A percentile compares a stretch with the other conserved stretches of the same genome.
These are phyloP conservation scores for Dioscorea cayenensis DNA, from an alignment of 116 monocot species.

Conservation along the genomic window DNA sequence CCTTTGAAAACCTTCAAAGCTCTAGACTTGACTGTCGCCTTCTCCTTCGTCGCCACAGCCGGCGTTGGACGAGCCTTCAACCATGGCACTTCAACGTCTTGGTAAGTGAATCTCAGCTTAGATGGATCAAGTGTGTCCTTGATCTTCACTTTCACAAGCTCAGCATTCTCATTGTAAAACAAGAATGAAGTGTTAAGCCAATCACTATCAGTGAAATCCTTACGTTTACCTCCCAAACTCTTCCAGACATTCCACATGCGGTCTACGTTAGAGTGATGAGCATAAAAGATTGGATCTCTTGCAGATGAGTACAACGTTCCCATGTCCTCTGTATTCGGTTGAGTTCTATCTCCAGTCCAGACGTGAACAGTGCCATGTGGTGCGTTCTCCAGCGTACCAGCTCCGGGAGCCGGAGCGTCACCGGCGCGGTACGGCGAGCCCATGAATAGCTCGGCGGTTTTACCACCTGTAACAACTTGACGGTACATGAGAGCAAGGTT, in stretches of 20 bases:
- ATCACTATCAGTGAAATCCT: slow-evolving; percentile 17
- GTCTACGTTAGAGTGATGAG: slow-evolving; percentile 27
- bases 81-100: slow-evolving; percentile 19
- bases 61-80: not conserved
- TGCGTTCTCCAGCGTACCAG: slow-evolving; percentile 15
- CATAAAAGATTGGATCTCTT: slow-evolving; percentile 14
- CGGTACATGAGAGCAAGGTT: slow-evolving; percentile 20
- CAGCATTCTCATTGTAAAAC: slow-evolving; percentile 37
- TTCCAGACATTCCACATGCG: slow-evolving; percentile 23
- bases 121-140: slow-evolving; percentile 8
- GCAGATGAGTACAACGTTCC: slow-evolving; percentile 19
- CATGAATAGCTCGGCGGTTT: slow-evolving; percentile 15
- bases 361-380: slow-evolving; percentile 25
- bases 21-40: not conserved
- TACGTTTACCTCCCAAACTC: not conserved
- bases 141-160: slow-evolving; percentile 13
- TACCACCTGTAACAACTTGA: slow-evolving; percentile 13
- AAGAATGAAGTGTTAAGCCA: slow-evolving; percentile 31
- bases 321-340: slow-evolving; percentile 24
- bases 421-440: slow-evolving; percentile 19
- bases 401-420: slow-evolving; percentile 5
- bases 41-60: too few species aligned
- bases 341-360: slow-evolving; percentile 26
- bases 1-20: not conserved
- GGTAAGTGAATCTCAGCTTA: slow-evolving; percentile 11